These are phyloP conservation scores for Coemansia sp. DNA, from an alignment of 192 early-diverging fungal genomes.

Conservation along the genomic window DNA sequence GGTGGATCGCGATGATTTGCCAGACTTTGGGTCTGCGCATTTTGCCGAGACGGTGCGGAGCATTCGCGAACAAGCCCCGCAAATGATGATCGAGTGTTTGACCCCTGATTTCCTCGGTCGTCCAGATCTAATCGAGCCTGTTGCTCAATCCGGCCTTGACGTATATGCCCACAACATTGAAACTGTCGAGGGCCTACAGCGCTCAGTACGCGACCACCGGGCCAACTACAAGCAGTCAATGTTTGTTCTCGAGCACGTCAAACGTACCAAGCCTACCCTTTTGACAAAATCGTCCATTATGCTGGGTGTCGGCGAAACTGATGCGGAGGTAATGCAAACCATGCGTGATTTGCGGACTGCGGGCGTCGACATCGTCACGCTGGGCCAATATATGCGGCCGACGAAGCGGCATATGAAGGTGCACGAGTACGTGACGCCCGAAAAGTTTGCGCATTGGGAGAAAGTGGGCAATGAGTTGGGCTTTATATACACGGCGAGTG, in stretches of 20 bases:
- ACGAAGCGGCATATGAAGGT: slow-evolving; percentile 99
- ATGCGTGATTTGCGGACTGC: slow-evolving; percentile 78
- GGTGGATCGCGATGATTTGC: slow-evolving; percentile 94
- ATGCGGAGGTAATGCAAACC: slow-evolving; percentile 87
- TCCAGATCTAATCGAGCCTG: slow-evolving; percentile 70
- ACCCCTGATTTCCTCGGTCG: slow-evolving; percentile 91
- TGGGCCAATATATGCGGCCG: slow-evolving; percentile 99
- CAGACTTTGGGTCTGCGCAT: slow-evolving; percentile 88
- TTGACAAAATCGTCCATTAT: slow-evolving; percentile 98
- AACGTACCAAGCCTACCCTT: slow-evolving; percentile 71
- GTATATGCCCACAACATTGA: slow-evolving; percentile 99
- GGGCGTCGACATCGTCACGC: slow-evolving; percentile 89
- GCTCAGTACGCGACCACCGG: slow-evolving; percentile 88
- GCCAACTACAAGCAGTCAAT: slow-evolving; percentile 92
- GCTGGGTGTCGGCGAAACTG: slow-evolving; percentile 95
- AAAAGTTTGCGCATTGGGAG: slow-evolving; percentile 89
- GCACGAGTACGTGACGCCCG: slow-evolving; percentile 88
- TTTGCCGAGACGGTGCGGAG: slow-evolving; percentile 90
- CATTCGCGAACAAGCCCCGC: slow-evolving; percentile 83
- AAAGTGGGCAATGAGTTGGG: slow-evolving; percentile 76
- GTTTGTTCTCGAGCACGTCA: slow-evolving; percentile 84
- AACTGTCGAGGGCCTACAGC: slow-evolving; percentile 87
- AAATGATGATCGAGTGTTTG: slow-evolving; percentile 94
- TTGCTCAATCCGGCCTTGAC: slow-evolving; percentile 91
- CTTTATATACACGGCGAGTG: slow-evolving; percentile 93